Evolutionary conservation across 306 rosid species (phyloP), one percentile per base, ranked within the genome.

Genomic region (Lagenaria siceraria): DNA sequence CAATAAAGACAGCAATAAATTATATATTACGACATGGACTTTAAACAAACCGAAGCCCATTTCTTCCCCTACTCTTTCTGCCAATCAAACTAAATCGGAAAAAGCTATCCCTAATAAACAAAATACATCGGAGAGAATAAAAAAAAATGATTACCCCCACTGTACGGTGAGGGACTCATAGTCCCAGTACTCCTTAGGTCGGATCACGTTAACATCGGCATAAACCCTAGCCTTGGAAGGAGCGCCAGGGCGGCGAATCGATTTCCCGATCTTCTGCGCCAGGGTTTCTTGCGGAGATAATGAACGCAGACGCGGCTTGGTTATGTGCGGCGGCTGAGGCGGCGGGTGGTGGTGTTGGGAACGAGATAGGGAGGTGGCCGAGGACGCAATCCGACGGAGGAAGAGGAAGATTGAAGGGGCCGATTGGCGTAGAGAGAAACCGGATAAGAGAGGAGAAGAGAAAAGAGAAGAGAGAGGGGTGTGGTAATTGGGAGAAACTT

Each of bases 241-340:
- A 46, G 96, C 99, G 91, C 99, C 99, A 36, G 99, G 91, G 38
- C 96, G 97, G 91, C 99, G 99, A 63, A 89, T 86, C 61, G 97
- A 80, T 79, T 95, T 95, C 3, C 93, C 97, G 73, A 95, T 90
- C 86, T 95, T 95, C 89, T 95, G 97, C 40, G 99, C 92, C 99
- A 95, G 93, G 85, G 87, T 79, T 87, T 78, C 87, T 63, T 74
- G 21, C 11, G 33, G 49, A 35, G 82, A 74, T 48, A 56, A 78
- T 17, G 79, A 81, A 80, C 76, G 87, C 27, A 4, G 79, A 46
- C 55, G 80, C 72, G 60, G 77, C 75, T 48, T 14, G 77, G 2
- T 58, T 1, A 36, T 65, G 29, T 15, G 77, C 10, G 91, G 63
- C 18, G 79, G 78, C 8, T 56, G 31, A 77, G 85, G 56, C 49